These are phyloP conservation scores for Physocladia obscura DNA, from an alignment of 192 early-diverging fungal species.

Conservation along the genomic window DNA sequence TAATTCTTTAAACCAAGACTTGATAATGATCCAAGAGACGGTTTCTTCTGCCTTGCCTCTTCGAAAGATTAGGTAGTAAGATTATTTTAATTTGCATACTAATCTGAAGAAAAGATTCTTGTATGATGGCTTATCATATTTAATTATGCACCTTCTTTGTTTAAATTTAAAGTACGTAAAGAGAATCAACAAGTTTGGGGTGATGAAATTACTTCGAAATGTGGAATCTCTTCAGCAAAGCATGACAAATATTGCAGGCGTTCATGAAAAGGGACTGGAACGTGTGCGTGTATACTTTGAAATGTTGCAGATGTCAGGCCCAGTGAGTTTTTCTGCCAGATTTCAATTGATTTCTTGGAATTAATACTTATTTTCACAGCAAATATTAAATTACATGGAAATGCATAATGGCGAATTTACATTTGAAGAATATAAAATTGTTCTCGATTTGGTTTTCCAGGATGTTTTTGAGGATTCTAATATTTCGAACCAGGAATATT, in stretches of 20 bases:
- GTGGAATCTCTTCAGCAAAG: constrained; percentile 86
- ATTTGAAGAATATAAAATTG: constrained; percentile 78
- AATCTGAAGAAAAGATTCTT: constrained; percentile 56
- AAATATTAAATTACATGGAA: constrained; percentile 56
- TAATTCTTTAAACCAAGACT: constrained; percentile 74
- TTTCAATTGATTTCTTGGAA: background rate
- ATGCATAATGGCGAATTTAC: constrained; percentile 60
- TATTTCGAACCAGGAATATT: background rate
- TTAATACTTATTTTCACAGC: no score
- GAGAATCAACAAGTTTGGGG: constrained; percentile 66
- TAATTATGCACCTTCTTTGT: constrained; percentile 72
- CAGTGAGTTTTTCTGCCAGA: background rate
- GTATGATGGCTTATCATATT: constrained; percentile 76
- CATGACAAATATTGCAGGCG: constrained; percentile 71
- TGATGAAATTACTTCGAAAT: constrained; percentile 77
- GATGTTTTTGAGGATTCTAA: constrained; percentile 23
- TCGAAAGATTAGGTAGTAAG: constrained; percentile 58
- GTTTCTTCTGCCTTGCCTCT: constrained; percentile 61
- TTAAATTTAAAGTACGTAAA: constrained; percentile 69
- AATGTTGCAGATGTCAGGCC: constrained; percentile 59
- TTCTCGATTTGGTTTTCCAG: constrained; percentile 67
- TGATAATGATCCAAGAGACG: constrained; percentile 74
- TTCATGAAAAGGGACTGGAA: constrained; percentile 68
- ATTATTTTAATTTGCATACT: background rate
- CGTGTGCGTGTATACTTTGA: constrained; percentile 72